These are phyloP conservation scores for Vigna nakashimae DNA, from an alignment of 306 rosid genomes.

Conservation along the genomic window DNA sequence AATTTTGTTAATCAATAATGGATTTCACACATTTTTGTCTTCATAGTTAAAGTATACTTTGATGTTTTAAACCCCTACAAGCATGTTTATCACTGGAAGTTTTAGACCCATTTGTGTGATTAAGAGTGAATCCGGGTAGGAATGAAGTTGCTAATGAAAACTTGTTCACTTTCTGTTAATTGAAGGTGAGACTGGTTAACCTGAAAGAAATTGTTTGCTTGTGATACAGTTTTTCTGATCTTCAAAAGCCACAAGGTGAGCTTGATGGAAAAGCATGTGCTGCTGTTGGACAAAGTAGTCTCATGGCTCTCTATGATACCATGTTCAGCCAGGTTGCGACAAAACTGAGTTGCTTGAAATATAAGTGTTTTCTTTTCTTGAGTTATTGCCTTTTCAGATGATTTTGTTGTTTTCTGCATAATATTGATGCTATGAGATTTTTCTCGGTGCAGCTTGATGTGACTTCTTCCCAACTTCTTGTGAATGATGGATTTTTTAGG, in stretches of 20 bases:
- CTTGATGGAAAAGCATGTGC: slow-evolving; percentile 97
- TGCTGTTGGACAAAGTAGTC: slow-evolving; percentile 97
- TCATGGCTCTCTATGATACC: slow-evolving; percentile 97
- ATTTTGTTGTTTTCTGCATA: slow-evolving; percentile 12
- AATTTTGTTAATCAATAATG: not conserved
- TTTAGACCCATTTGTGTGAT: not conserved
- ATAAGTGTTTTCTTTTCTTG: not conserved
- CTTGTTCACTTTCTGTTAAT: not conserved
- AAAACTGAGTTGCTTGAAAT: slow-evolving; percentile 5
- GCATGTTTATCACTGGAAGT: not conserved
- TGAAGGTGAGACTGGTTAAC: slow-evolving; percentile 17
- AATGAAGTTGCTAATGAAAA: slow-evolving; percentile 29
- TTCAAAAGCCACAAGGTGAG: slow-evolving; percentile 76
- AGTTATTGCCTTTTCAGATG: not conserved
- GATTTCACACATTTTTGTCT: slow-evolving; percentile 4
- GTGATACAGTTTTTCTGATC: slow-evolving; percentile 87
- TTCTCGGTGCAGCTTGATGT: slow-evolving; percentile 82
- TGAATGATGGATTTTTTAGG: slow-evolving; percentile 81
- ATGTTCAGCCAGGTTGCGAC: slow-evolving; percentile 90
- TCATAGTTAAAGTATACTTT: not conserved
- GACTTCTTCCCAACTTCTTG: slow-evolving; percentile 97
- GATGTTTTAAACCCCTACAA: not conserved
- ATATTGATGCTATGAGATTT: slow-evolving; percentile 40
- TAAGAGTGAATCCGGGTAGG: not conserved
- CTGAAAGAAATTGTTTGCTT: slow-evolving; percentile 33